Evolutionary conservation across 495 filamentous ascomycete species (phyloP).

Genomic region (Penicillium desertorum): DNA sequence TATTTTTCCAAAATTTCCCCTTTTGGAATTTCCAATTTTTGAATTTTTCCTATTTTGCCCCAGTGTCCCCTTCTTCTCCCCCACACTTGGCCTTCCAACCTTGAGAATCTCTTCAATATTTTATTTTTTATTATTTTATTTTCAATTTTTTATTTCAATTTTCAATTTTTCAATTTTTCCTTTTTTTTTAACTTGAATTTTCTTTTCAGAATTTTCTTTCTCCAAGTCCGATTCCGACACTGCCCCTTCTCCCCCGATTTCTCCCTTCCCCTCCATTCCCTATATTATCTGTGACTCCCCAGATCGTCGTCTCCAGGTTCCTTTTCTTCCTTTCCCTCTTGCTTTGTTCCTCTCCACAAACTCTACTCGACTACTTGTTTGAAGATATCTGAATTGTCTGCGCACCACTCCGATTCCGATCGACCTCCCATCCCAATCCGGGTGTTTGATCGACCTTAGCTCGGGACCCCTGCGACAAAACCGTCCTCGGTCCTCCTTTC

Average conservation of each 20-base stretch:
- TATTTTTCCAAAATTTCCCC: slow-evolving; percentile 16
- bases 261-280: slow-evolving; percentile 47
- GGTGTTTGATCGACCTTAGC: slow-evolving; percentile 38
- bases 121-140: slow-evolving; percentile 17
- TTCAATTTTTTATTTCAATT: slow-evolving; percentile 19
- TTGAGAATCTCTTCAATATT: slow-evolving; percentile 7
- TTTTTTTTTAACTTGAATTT: slow-evolving; percentile 9
- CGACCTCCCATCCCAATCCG: slow-evolving; percentile 16
- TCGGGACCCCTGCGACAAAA: slow-evolving; percentile 28
- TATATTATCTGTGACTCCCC: slow-evolving; percentile 44
- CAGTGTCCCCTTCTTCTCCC: slow-evolving; percentile 20
- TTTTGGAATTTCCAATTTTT: slow-evolving; percentile 8
- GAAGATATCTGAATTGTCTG: slow-evolving; percentile 8
- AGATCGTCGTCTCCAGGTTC: slow-evolving; percentile 36
- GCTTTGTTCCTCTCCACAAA: slow-evolving; percentile 32
- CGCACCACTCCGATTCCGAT: slow-evolving; percentile 11
- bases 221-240: slow-evolving; percentile 38
- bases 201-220: slow-evolving; percentile 13
- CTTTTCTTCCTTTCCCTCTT: slow-evolving; percentile 21
- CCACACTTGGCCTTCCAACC: slow-evolving; percentile 1
- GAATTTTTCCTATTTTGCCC: slow-evolving; percentile 12
- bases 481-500: slow-evolving; percentile 18
- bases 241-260: slow-evolving; percentile 34
- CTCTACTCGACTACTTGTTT: slow-evolving; percentile 13
- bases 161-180: background rate